These are phyloP conservation scores for Paxillus rubicundulus DNA, from an alignment of 768 basidiomycete genomes.

Conservation along the genomic window DNA sequence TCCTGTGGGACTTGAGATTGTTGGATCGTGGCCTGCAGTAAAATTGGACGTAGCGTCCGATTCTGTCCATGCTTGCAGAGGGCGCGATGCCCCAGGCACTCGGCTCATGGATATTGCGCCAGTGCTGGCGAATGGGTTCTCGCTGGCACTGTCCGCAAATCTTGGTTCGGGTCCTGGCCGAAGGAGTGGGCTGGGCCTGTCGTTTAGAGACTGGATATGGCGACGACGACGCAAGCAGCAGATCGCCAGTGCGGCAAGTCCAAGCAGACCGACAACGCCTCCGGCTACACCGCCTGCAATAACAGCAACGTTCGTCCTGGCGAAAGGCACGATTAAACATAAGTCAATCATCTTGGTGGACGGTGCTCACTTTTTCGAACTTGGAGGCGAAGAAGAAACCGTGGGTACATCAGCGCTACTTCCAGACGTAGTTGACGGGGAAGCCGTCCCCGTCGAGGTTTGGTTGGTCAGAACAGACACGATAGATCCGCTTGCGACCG, in stretches of 20 bases:
- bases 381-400: neutral
- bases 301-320: slow-evolving; percentile 14
- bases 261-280: slow-evolving; percentile 17
- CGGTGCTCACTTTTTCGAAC: slow-evolving; percentile 13
- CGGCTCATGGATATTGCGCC: neutral
- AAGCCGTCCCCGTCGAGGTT: slow-evolving; percentile 4
- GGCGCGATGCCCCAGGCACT: slow-evolving; percentile 1
- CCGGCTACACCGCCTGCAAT: slow-evolving; percentile 17
- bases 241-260: slow-evolving; percentile 9
- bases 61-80: slow-evolving; percentile 10
- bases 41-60: neutral
- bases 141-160: neutral
- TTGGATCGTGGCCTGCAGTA: neutral
- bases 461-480: slow-evolving; percentile 5
- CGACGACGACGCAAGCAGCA: slow-evolving; percentile 14
- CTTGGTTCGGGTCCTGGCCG: slow-evolving; percentile 3
- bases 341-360: neutral
- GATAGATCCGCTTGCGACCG: neutral
- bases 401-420: neutral
- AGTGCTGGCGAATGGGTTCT: slow-evolving; percentile 8
- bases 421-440: slow-evolving; percentile 15
- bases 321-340: neutral
- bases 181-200: slow-evolving; percentile 11
- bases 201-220: neutral
- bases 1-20: neutral